Percentiles rank a stretch among this genome's conserved stretches.
phyloP scores from a whole-genome alignment of 495 filamentous ascomycete species.

The Penicillium simplicissimum region DNA sequence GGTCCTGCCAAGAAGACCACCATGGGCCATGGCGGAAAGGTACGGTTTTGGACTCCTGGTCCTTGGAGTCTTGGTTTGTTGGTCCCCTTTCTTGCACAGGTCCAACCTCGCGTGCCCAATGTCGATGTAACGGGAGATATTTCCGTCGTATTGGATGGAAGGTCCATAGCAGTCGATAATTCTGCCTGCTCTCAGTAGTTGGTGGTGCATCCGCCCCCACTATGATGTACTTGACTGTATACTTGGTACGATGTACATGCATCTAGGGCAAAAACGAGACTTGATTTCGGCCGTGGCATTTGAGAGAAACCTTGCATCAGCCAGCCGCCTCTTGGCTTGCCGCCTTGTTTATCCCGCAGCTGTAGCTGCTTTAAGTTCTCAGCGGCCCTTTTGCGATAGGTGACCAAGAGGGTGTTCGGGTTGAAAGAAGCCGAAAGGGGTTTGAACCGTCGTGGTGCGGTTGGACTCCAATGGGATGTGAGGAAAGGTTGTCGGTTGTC shows the following conservation, averaged over 20 bases:
- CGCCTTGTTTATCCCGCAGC: neutral
- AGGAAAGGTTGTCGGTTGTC: neutral
- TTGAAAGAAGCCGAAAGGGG: neutral
- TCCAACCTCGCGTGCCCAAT: neutral
- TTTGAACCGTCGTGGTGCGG: neutral
- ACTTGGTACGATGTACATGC: conserved; percentile 1
- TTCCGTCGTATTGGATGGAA: neutral
- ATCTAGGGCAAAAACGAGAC: neutral
- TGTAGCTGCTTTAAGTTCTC: neutral
- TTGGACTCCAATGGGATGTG: neutral
- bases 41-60: neutral
- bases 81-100: neutral
- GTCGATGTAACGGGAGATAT: neutral
- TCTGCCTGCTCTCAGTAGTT: neutral
- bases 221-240: neutral
- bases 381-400: neutral
- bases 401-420: neutral
- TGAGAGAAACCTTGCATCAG: neutral
- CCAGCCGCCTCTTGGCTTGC: conserved; percentile 6
- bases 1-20: conserved; percentile 4
- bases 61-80: too few species aligned
- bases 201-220: conserved; percentile 16
- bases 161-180: conserved; percentile 4
- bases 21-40: neutral
- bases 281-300: neutral